Conservation (phyloP, 2,329 filamentous ascomycete species). For the Epichloe elymi region DNA sequence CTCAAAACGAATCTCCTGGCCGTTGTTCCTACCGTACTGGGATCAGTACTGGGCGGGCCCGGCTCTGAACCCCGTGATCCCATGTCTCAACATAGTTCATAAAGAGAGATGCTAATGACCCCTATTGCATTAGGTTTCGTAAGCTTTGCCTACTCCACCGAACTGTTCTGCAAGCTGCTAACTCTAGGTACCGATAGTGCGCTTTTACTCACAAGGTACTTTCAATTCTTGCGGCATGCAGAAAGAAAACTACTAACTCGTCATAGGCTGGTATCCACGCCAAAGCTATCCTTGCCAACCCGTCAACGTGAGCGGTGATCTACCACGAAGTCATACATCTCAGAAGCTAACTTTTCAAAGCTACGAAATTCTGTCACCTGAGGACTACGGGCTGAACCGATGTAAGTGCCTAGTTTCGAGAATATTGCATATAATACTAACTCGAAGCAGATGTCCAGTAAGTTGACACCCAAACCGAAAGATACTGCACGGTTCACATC, state of each 20-base stretch:
- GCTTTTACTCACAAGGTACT: constrained; percentile 2
- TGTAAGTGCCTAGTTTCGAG: neutral
- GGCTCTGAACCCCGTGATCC: neutral
- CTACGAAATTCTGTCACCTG: constrained; percentile 82
- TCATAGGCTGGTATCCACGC: constrained; percentile 20
- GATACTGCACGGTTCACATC: too few species aligned
- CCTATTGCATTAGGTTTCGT: neutral
- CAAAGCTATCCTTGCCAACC: constrained; percentile 13
- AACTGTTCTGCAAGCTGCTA: neutral
- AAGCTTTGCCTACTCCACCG: neutral
- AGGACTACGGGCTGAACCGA: constrained; percentile 31
- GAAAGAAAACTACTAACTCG: neutral
- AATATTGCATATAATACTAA: neutral
- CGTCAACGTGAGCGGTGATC: neutral
- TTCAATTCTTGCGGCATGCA: neutral
- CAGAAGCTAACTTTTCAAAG: constrained; percentile 27
- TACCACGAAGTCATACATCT: neutral
- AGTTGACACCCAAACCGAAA: neutral
- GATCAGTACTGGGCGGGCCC: neutral
- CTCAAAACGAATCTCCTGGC: neutral
- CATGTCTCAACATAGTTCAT: neutral
- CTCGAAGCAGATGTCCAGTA: constrained; percentile 1
- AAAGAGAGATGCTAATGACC: neutral
- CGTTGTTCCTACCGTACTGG: neutral
- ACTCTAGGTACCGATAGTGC: neutral